Base-by-base conservation (phyloP, 1,284 basidiomycete species). In the Rhodofomes roseus region DNA sequence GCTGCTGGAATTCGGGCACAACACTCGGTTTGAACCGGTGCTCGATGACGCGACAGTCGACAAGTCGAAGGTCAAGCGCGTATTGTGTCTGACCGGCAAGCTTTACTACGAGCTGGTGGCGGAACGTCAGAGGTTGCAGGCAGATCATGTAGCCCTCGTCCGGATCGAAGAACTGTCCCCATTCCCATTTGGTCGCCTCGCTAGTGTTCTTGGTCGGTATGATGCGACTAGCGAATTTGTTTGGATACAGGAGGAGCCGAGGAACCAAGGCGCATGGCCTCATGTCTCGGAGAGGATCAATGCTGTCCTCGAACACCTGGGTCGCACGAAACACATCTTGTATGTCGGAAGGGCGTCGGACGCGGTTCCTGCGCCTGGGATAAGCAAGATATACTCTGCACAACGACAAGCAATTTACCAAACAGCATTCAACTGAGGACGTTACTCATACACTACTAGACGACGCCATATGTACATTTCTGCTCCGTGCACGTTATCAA, bases 181-280 rank as follows among this genome's bases (percentile, higher is more conserved):
- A 0, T 95, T 96, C 84, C 93, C 94, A 0, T 92, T 90, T 70
- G 61, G 70, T 0, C 74, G 75, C 25, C 74, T 95, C 0, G 69
- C 72, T 5, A 67, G 76, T 1, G 76, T 77, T 0, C 73, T 95
- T 27, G 58, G 65, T 46, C 65, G 71, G 1, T 91, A 91, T 65
- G 48, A 65, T 0, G 63, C 68, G 14, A 78, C 70, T 4, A 63
- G 64, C n/a, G 82, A 85, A 55, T 76, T 84, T 54, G 62, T 84
- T 16, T 95, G 89, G 85, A 77, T 92, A 18, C 93, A 96, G 71
- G 94, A 96, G 68, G 93, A 96, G 69, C 87, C 93, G 4, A 83
- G 78, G 67, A 96, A 96, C 69, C 93, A 95, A 72, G 93, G 93
- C 1, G 83, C 88, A 1, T 95, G 82, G 79, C 71, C 76, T 8